phyloP scores from a whole-genome alignment of 257 asterid genomes.

The Voacanga thouarsii region DNA sequence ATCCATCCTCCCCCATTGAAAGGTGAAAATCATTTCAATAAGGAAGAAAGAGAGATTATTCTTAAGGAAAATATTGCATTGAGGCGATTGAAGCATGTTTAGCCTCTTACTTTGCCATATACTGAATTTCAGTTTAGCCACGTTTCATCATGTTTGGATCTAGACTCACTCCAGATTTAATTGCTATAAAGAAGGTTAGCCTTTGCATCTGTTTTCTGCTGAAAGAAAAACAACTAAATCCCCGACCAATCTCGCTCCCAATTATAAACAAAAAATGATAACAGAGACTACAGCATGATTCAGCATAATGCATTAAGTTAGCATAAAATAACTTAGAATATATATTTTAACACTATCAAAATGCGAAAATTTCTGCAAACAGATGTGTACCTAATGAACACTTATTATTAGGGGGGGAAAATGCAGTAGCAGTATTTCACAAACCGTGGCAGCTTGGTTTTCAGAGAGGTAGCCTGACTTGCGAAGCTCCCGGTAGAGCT shows the following conservation, averaged over 20 bases:
- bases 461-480: constrained; percentile 59
- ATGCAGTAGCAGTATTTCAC: constrained; percentile 4
- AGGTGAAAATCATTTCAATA: neutral
- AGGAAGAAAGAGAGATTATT: neutral
- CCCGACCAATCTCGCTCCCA: neutral
- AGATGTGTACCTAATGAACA: too few species aligned
- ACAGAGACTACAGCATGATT: neutral
- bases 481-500: constrained; percentile 72
- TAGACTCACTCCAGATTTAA: neutral
- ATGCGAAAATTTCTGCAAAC: neutral
- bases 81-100: neutral
- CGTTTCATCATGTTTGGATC: neutral
- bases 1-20: neutral
- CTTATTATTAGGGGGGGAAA: too few species aligned
- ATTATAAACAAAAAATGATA: neutral
- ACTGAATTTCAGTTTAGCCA: too few species aligned
- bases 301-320: too few species aligned
- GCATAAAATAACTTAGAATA: too few species aligned
- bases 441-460: constrained; percentile 77
- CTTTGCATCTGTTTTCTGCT: neutral
- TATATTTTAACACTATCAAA: too few species aligned
- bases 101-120: too few species aligned
- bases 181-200: neutral
- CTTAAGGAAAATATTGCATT: neutral
- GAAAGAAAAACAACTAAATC: too few species aligned